Evolutionary conservation across 768 basidiomycete genomes (phyloP).

Genomic region (Paxillus involutus): DNA sequence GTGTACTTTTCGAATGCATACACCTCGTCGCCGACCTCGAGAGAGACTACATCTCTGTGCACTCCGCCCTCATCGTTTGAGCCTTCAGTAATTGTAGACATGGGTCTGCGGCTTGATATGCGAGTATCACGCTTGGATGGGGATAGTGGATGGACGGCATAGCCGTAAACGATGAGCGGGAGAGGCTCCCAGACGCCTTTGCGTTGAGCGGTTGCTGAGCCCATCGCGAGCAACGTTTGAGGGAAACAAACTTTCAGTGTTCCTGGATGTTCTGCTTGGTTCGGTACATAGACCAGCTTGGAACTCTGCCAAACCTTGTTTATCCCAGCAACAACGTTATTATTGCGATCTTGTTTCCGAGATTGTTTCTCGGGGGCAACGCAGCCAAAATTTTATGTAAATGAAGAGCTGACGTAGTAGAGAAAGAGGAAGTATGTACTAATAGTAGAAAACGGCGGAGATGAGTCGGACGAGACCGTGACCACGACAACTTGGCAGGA

Average conservation of each 20-base stretch:
- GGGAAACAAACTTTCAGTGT: not conserved
- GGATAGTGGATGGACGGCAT: conserved; percentile 81
- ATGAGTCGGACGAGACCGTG: no score
- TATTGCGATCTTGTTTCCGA: not conserved
- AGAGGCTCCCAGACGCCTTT: conserved; percentile 63
- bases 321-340: not conserved
- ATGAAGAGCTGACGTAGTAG: no score
- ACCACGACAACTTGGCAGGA: no score
- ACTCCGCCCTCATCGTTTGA: conserved; percentile 62
- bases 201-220: conserved; percentile 26
- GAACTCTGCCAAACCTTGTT: not conserved
- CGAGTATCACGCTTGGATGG: conserved; percentile 75
- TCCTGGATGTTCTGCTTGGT: no score
- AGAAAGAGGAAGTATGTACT: no score
- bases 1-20: conserved; percentile 95
- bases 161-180: conserved; percentile 83
- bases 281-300: no score
- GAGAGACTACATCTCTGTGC: conserved; percentile 74
- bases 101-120: conserved; percentile 43
- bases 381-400: not conserved
- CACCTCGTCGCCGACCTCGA: conserved; percentile 95
- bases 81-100: conserved; percentile 44
- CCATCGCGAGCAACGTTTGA: conserved; percentile 10
- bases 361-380: not conserved
- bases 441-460: no score